Percentiles rank a stretch among this genome's conserved stretches.
Evolutionary conservation across 2,329 filamentous ascomycete genomes (phyloP).

Genomic region (Aureobasidium subglaciale): DNA sequence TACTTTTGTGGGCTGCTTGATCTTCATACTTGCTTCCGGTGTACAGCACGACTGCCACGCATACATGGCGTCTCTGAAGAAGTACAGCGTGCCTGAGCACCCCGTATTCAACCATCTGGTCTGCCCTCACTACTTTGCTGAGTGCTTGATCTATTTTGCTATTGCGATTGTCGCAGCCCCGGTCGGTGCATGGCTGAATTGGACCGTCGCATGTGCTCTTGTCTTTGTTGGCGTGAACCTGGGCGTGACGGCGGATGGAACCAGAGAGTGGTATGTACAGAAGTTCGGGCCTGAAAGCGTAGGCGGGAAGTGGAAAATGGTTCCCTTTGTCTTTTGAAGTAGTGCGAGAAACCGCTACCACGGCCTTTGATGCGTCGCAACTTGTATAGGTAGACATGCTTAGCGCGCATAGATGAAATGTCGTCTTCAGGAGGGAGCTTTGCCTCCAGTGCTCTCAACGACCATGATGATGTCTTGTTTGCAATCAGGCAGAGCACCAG

Average conservation of each 20-base stretch:
- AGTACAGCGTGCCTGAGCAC: constrained; percentile 73
- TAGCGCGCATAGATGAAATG: background rate
- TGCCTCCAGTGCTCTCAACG: constrained; percentile 39
- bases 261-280: constrained; percentile 67
- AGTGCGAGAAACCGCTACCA: background rate
- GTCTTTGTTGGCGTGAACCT: constrained; percentile 74
- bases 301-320: constrained; percentile 62
- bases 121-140: constrained; percentile 87
- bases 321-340: constrained; percentile 52
- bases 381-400: background rate
- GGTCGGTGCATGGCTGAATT: constrained; percentile 57
- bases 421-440: background rate
- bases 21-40: constrained; percentile 63
- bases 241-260: constrained; percentile 70
- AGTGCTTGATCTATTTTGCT: constrained; percentile 77
- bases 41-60: constrained; percentile 60
- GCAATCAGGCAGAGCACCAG: constrained; percentile 51
- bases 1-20: constrained; percentile 48
- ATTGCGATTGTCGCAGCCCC: constrained; percentile 70
- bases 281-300: constrained; percentile 66
- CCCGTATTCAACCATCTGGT: constrained; percentile 66
- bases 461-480: constrained; percentile 46
- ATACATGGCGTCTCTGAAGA: constrained; percentile 44
- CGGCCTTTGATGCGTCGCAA: background rate
- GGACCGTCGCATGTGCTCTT: constrained; percentile 62